phyloP scores from a whole-genome alignment of 306 rosid genomes.

The Dryas drummondii region DNA sequence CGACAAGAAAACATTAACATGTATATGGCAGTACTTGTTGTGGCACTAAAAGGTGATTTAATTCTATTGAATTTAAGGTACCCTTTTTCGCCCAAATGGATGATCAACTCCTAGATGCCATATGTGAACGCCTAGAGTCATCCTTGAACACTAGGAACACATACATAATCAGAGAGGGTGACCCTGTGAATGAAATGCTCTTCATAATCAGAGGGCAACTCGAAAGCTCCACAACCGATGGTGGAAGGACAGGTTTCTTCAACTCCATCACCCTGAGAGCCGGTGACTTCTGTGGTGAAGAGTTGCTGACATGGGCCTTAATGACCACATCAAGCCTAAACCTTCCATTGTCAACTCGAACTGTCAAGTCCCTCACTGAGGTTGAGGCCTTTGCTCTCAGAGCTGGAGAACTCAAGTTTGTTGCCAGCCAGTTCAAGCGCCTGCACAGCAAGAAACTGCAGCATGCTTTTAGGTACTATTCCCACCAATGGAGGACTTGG shows the following conservation, averaged over 20 bases:
- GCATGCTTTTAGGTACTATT: constrained; percentile 80
- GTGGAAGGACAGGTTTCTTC: constrained; percentile 81
- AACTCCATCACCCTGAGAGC: constrained; percentile 65
- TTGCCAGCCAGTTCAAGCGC: constrained; percentile 72
- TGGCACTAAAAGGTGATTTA: background rate
- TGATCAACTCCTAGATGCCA: constrained; percentile 80
- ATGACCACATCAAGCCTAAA: constrained; percentile 48
- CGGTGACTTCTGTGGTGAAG: constrained; percentile 90
- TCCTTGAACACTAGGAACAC: constrained; percentile 74
- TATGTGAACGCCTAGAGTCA: constrained; percentile 81
- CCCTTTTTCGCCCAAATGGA: constrained; percentile 92
- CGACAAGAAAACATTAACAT: no score
- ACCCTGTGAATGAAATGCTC: constrained; percentile 86
- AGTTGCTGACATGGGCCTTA: constrained; percentile 84
- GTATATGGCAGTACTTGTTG: no score
- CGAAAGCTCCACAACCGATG: constrained; percentile 90
- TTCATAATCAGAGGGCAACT: constrained; percentile 77
- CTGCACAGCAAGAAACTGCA: constrained; percentile 87
- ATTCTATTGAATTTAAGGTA: constrained; percentile 45
- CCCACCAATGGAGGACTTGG: constrained; percentile 95
- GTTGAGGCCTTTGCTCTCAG: constrained; percentile 86
- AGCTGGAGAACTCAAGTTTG: constrained; percentile 75
- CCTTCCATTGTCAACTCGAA: constrained; percentile 74
- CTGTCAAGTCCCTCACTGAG: constrained; percentile 64
- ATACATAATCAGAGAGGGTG: constrained; percentile 64